Evolutionary conservation across 345 rosid genomes (phyloP), one percentile per base, ranked within the genome.

Genomic region (Gossypium sturtianum): DNA sequence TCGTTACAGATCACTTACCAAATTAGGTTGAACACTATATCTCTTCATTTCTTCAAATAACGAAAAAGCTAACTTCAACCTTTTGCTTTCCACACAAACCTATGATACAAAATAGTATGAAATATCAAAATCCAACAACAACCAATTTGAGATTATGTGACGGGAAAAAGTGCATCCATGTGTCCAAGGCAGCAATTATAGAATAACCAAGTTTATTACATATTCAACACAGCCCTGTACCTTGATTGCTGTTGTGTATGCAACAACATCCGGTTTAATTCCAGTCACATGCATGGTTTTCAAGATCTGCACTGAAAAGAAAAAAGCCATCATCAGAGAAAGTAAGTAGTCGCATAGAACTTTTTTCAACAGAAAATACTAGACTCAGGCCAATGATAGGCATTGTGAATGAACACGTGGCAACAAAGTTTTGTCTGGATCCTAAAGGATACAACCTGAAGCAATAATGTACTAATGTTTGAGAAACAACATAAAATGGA

Each of bases 241-340:
- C 95, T 92, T 94, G 80, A 92, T 92, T 34, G 93, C 93, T 69
- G 95, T 89, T 74, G 97, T 92, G 86, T 92, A 92, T 13, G 97
- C 87, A 83, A 94, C 78, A 66, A 89, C 97, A 85, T 94, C 98
- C 63, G 97, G 98, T 79, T 84, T 84, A 75, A 87, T 79, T 79
- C 90, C 91, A 77, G 80, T 87, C 57, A 61, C 63, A 74, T 77
- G 87, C 98, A 94, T 94, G 64, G 72, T 83, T 85, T 86, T 89
- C 89, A 94, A 80, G 79, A 87, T 91, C 98, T 94, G 98, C 86
- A 79, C 77, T 77, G 83, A 77, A 77, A 27, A 43, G 49, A 76
- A 53, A 76, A 67, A 80, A 45, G 63, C 29, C 20, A 41, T 72
- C 73, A 76, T 79, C 53, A 85, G 85, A 75, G 72, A 51, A 68